phyloP scores from a whole-genome alignment of 1,284 basidiomycete species.

The Apiotrichum akiyoshidainum region DNA sequence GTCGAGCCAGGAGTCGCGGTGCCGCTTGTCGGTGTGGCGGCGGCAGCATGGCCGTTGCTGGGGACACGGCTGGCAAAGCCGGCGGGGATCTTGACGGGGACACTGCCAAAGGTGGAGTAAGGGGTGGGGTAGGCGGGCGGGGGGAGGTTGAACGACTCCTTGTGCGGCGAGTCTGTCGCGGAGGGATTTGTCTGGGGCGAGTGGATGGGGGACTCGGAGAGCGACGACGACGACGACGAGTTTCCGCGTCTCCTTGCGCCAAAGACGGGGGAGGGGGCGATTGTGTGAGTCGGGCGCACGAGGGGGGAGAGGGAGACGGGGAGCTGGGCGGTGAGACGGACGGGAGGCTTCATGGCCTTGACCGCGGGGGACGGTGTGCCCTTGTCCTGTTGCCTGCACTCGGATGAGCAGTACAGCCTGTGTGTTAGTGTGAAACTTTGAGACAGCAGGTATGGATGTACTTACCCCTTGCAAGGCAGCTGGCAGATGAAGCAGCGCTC shows the following conservation, averaged over 20 bases:
- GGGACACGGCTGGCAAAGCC: conserved; percentile 16
- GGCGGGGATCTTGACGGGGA: conserved; percentile 45
- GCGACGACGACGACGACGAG: conserved; percentile 35
- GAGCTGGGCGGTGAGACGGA: conserved; percentile 39
- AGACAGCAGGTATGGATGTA: conserved; percentile 6
- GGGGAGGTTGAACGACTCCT: conserved; percentile 43
- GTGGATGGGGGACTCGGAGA: conserved; percentile 43
- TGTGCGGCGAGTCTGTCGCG: conserved; percentile 38
- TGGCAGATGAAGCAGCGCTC: conserved; percentile 48
- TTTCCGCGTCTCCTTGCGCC: conserved; percentile 25
- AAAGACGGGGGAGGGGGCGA: conserved; percentile 37
- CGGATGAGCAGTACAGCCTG: conserved; percentile 47
- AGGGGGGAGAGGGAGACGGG: conserved; percentile 37
- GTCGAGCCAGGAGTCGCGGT: conserved; percentile 11
- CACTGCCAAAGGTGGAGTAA: conserved; percentile 27
- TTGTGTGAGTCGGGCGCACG: conserved; percentile 30
- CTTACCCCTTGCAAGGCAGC: conserved; percentile 35
- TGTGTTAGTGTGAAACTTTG: conserved; percentile 2
- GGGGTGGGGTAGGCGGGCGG: conserved; percentile 40
- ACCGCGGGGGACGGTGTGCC: conserved; percentile 30
- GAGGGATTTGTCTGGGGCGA: conserved; percentile 42
- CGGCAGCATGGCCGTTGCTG: background rate
- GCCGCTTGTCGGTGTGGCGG: conserved; percentile 9
- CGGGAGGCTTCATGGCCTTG: conserved; percentile 22
- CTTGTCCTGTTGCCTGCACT: conserved; percentile 43